These are phyloP conservation scores for Fusarium tjaetaba DNA, from an alignment of 2,329 filamentous ascomycete species.

Conservation along the genomic window DNA sequence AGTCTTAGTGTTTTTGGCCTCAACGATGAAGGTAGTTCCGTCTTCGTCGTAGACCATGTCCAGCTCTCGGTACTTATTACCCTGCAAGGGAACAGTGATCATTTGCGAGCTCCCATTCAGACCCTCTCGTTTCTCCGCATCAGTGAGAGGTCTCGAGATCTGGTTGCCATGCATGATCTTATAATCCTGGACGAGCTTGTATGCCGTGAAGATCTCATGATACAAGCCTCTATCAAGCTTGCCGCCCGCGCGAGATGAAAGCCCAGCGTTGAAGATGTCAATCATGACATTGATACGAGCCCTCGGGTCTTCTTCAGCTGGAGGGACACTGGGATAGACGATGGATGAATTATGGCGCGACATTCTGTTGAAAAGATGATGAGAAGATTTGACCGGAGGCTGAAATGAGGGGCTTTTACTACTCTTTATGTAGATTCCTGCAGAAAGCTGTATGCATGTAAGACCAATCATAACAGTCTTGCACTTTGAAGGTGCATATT, in stretches of 20 bases:
- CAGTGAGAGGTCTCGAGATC: not conserved
- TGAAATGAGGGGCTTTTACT: not conserved
- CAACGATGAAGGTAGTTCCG: not conserved
- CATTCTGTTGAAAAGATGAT: not conserved
- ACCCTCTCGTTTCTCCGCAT: fast-evolving
- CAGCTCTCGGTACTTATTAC: not conserved
- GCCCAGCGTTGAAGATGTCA: not conserved
- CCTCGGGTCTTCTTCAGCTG: not conserved
- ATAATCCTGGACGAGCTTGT: not conserved
- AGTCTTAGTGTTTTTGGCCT: not conserved
- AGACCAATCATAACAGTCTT: not conserved
- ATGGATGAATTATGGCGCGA: not conserved
- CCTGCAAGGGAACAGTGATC: not conserved
- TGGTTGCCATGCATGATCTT: not conserved
- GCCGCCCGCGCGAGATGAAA: not conserved
- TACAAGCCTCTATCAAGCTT: not conserved
- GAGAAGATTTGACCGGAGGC: fast-evolving
- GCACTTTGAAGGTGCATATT: not conserved
- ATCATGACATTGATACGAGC: not conserved
- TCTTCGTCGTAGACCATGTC: not conserved
- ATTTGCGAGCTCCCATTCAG: fast-evolving
- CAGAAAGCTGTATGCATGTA: not conserved
- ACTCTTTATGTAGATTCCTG: fast-evolving
- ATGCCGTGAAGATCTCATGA: not conserved
- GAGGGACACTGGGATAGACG: not conserved